A percentile compares a stretch with the other conserved stretches of the same genome.
Evolutionary conservation across 2,329 filamentous ascomycete genomes (phyloP).

Genomic region (Sporothrix sp.): DNA sequence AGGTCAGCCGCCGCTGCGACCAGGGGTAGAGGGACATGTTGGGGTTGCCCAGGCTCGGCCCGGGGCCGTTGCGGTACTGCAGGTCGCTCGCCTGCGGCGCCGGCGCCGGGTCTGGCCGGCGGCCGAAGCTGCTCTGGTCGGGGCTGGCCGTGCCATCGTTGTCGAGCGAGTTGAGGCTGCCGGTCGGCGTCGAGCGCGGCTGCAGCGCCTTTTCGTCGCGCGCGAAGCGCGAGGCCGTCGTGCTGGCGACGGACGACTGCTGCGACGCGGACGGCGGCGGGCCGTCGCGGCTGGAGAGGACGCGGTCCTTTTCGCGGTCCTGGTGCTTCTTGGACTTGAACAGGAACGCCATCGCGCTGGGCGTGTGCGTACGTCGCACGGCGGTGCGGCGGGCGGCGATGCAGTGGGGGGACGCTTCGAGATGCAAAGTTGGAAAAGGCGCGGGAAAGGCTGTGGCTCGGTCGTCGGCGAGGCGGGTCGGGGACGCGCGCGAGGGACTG

Average conservation of each 20-base stretch:
- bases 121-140: conserved; percentile 53
- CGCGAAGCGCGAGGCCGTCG: conserved; percentile 35
- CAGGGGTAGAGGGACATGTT: conserved; percentile 88
- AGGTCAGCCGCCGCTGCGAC: conserved; percentile 83
- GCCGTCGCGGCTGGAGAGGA: conserved; percentile 45
- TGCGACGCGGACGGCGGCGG: conserved; percentile 33
- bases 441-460: neutral
- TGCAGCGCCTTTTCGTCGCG: conserved; percentile 45
- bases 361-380: conserved; percentile 11
- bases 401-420: too few relatives aligned
- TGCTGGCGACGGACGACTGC: conserved; percentile 37
- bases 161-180: conserved; percentile 65
- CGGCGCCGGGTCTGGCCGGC: conserved; percentile 41
- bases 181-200: conserved; percentile 62
- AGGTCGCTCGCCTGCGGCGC: conserved; percentile 33
- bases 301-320: conserved; percentile 52
- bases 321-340: conserved; percentile 76
- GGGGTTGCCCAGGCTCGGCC: conserved; percentile 39
- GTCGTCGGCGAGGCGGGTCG: neutral
- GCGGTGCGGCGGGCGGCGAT: too few relatives aligned
- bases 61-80: conserved; percentile 46
- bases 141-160: conserved; percentile 48
- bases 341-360: conserved; percentile 61
- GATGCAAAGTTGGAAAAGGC: too few relatives aligned
- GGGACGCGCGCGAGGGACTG: too few relatives aligned